Conservation (phyloP, 2,329 filamentous ascomycete genomes). For the Thielaviopsis populi region DNA sequence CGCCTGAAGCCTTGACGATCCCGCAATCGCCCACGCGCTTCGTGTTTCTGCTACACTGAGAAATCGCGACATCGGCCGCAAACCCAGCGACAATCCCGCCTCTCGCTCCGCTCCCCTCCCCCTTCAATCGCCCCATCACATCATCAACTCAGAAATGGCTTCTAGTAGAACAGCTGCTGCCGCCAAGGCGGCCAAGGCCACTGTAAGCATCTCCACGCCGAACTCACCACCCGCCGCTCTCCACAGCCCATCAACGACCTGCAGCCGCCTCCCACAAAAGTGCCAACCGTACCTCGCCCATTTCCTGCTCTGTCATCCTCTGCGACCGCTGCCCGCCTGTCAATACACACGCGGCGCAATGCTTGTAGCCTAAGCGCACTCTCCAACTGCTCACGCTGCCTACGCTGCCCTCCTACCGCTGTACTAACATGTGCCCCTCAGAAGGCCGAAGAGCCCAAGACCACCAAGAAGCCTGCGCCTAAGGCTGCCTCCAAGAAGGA, state of each 20-base stretch:
- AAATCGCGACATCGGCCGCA: not conserved
- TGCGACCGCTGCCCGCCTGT: not conserved
- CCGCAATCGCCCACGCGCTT: not conserved
- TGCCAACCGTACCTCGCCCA: not conserved
- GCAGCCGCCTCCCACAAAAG: not conserved
- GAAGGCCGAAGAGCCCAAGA: conserved; percentile 17
- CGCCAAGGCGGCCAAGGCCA: conserved; percentile 17
- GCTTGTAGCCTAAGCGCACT: not conserved
- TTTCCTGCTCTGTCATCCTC: not conserved
- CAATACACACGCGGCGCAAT: not conserved
- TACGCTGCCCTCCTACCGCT: not conserved
- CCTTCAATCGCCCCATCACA: not conserved
- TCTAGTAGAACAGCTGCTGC: conserved; percentile 15
- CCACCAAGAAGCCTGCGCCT: conserved; percentile 22
- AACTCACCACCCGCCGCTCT: not conserved
- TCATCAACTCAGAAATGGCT: conserved; percentile 9
- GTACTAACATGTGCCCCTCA: conserved; percentile 7
- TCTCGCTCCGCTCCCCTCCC: too few species aligned
- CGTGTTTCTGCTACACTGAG: not conserved
- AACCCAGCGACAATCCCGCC: not conserved
- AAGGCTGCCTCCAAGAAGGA: conserved; percentile 21
- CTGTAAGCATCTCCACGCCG: conserved; percentile 16
- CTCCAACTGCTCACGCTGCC: not conserved
- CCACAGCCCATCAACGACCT: not conserved
- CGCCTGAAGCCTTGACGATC: not conserved